Evolutionary conservation across 768 basidiomycete genomes (phyloP).

Genomic region (Russula abietina): DNA sequence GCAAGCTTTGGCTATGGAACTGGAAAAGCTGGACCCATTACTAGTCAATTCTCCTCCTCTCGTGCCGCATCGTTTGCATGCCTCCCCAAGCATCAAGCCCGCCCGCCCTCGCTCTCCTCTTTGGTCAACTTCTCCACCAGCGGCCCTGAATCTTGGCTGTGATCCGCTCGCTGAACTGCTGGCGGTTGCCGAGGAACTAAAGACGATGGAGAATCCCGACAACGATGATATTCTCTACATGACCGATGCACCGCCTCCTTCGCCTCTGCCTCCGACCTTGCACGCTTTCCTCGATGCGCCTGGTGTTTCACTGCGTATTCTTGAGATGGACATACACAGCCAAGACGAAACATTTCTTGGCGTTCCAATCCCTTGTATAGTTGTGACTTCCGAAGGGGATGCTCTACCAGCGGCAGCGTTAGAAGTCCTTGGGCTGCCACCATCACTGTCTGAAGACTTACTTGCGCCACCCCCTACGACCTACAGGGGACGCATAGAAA

Average conservation of each 20-base stretch:
- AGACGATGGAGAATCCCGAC: slow-evolving; percentile 16
- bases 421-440: neutral
- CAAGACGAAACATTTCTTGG: slow-evolving; percentile 18
- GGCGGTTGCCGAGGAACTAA: slow-evolving; percentile 20
- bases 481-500: slow-evolving; percentile 4
- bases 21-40: neutral
- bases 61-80: neutral
- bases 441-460: neutral
- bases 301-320: slow-evolving; percentile 1
- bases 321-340: slow-evolving; percentile 20
- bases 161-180: slow-evolving; percentile 20
- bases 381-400: slow-evolving; percentile 16
- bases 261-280: slow-evolving; percentile 13
- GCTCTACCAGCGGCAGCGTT: neutral
- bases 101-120: neutral
- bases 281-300: slow-evolving; percentile 18
- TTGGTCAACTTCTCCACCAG: neutral
- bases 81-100: slow-evolving; percentile 20
- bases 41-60: neutral
- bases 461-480: slow-evolving; percentile 14
- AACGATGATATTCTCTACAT: slow-evolving; percentile 21
- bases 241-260: slow-evolving; percentile 5
- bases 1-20: neutral
- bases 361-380: slow-evolving; percentile 19
- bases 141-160: neutral